Evolutionary conservation across 208 protist species (phyloP), one percentile per base, ranked within the genome.

Genomic region (Acanthamoeba quina): DNA sequence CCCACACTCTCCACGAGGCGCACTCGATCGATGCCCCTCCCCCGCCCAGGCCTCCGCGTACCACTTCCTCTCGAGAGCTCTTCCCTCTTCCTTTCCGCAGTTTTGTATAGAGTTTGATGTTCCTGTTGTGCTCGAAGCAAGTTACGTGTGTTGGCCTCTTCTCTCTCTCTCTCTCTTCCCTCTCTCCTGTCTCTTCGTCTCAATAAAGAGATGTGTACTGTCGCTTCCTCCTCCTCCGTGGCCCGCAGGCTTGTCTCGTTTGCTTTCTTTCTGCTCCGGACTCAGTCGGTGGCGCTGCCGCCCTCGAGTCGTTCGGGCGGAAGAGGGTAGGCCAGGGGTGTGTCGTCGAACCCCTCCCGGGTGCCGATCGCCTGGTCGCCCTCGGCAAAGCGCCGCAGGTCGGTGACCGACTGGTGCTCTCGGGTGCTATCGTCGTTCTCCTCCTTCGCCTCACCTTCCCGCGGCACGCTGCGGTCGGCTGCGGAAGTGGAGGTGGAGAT

Each of bases 321-420:
- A 31, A 86, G 78, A 34, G 78, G 78, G 31, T 86, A 86, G 78
- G 26, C 11, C 7, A 86, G 26, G 7, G 78, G 78, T 0, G 78
- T 86, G 7, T 86, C 78, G 52, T 86, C 78, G 78, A 86, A 86
- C 13, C 78, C 78, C 49, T 86, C 78, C 4, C 78, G 78, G 0
- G 78, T 86, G 24, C 78, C 78, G 5, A 86, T 86, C 19, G 44
- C 41, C 29, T 86, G 78, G 49, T 34, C 49, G 1, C 78, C 78
- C 78, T 86, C 78, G 10, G 78, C 78, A 24, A 86, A 86, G 29
- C 78, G 78, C 29, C 78, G 44, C 6, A 86, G 78, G 78, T 86
- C 78, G 24, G 78, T 86, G 24, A 56, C 78, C 5, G 78, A 86
- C 1, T 19, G 24, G 41, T 86, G 78, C 47, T 62, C 52, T 29